Percentiles rank a stretch among this genome's conserved stretches.
phyloP scores from a whole-genome alignment of 768 basidiomycete species.

The Vishniacozyma victoriae region DNA sequence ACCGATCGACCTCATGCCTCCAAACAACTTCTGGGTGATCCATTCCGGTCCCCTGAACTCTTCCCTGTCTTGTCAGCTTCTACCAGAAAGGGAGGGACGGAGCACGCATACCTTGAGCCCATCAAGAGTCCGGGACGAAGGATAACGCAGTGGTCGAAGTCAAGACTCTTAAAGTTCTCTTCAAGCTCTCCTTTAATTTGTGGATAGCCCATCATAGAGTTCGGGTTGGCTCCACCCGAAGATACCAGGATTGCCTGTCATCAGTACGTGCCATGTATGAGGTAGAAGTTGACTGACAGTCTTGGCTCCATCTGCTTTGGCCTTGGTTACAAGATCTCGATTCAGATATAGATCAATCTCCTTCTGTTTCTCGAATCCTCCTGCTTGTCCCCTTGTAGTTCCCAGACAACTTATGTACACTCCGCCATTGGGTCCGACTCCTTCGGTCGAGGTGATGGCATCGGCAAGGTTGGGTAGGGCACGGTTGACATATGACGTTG shows the following conservation, averaged over 20 bases:
- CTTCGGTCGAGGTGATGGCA: slow-evolving; percentile 1
- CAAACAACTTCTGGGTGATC: slow-evolving; percentile 18
- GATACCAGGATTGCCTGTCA: slow-evolving; percentile 42
- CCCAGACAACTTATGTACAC: slow-evolving; percentile 38
- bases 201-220: slow-evolving; percentile 23
- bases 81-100: not conserved
- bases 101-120: slow-evolving; percentile 26
- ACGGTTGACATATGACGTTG: slow-evolving; percentile 15
- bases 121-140: slow-evolving; percentile 39
- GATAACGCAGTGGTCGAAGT: slow-evolving; percentile 32
- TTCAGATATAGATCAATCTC: slow-evolving; percentile 41
- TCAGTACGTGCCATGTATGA: not conserved
- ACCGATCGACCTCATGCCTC: slow-evolving; percentile 23
- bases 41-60: slow-evolving; percentile 19
- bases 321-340: slow-evolving; percentile 34
- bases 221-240: slow-evolving; percentile 16
- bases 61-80: no score
- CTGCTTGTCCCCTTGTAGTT: slow-evolving; percentile 36
- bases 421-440: slow-evolving; percentile 10
- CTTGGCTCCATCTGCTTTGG: slow-evolving; percentile 34
- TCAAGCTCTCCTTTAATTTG: slow-evolving; percentile 42
- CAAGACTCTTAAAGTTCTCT: slow-evolving; percentile 31
- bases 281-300: slow-evolving; percentile 27
- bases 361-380: slow-evolving; percentile 29
- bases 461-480: slow-evolving; percentile 16